A percentile compares a stretch with the other conserved stretches of the same genome.
These are phyloP conservation scores for Holtermannia corniformis DNA, from an alignment of 768 basidiomycete species.

Conservation along the genomic window DNA sequence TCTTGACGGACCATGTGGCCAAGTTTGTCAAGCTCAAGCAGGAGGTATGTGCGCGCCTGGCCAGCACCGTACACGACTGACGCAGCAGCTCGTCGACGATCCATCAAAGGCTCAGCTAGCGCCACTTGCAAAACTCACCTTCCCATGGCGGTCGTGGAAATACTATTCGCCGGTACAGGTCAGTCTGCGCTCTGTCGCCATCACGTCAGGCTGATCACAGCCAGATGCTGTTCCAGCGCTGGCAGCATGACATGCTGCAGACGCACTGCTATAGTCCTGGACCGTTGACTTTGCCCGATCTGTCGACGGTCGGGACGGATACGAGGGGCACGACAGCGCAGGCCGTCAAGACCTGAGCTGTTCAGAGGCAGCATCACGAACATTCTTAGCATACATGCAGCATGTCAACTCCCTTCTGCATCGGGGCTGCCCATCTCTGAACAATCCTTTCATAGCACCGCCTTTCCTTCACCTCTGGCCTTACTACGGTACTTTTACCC, in stretches of 20 bases:
- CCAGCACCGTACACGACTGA: background rate
- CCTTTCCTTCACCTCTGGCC: too few species aligned
- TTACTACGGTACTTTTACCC: too few species aligned
- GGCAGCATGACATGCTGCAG: constrained; percentile 26
- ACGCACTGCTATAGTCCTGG: constrained; percentile 30
- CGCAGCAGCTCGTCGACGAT: constrained; percentile 24
- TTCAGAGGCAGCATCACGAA: too few species aligned
- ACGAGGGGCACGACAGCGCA: background rate
- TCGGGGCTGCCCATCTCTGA: too few species aligned
- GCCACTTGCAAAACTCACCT: constrained; percentile 17
- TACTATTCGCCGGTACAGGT: constrained; percentile 37
- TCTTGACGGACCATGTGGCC: constrained; percentile 39
- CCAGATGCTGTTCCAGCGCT: constrained; percentile 24
- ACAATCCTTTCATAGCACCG: too few species aligned
- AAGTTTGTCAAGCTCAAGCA: constrained; percentile 28
- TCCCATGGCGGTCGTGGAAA: constrained; percentile 38
- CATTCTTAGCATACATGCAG: too few species aligned
- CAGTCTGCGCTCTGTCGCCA: constrained; percentile 8
- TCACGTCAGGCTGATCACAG: background rate
- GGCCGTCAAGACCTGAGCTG: too few species aligned
- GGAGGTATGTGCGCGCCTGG: constrained; percentile 18
- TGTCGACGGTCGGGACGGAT: constrained; percentile 2
- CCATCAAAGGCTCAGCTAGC: constrained; percentile 16
- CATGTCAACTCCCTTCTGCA: too few species aligned
- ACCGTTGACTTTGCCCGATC: constrained; percentile 23